Evolutionary conservation across 345 rosid species (phyloP).

Genomic region (Eucalyptus victrix): DNA sequence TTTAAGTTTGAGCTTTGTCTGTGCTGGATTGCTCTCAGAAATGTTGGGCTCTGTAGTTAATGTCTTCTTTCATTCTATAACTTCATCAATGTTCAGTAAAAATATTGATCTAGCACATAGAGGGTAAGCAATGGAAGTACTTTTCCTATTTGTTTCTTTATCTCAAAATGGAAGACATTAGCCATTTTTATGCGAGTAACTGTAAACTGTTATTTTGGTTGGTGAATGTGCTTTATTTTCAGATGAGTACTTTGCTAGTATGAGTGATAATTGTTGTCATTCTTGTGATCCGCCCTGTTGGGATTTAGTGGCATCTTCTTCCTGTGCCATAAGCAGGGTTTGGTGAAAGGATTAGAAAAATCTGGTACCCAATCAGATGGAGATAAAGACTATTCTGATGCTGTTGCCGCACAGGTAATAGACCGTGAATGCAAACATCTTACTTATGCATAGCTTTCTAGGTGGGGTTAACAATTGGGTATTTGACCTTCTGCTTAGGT

Average conservation of each 20-base stretch:
- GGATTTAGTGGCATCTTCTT: neutral
- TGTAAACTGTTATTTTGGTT: neutral
- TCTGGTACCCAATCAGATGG: slow-evolving; percentile 42
- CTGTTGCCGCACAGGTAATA: slow-evolving; percentile 56
- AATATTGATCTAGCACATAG: neutral
- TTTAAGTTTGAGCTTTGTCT: neutral
- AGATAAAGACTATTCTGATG: slow-evolving; percentile 48
- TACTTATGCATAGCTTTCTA: neutral
- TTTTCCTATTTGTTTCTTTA: neutral
- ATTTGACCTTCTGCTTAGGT: slow-evolving; percentile 18
- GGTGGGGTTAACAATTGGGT: neutral
- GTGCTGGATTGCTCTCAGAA: neutral
- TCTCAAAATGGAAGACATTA: neutral
- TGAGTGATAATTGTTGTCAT: neutral
- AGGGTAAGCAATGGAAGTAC: neutral
- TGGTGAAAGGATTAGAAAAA: slow-evolving; percentile 50
- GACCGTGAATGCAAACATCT: neutral
- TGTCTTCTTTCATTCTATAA: neutral
- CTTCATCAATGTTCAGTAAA: neutral
- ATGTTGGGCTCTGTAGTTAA: neutral
- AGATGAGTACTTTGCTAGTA: neutral
- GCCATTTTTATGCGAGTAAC: neutral
- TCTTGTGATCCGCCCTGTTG: neutral
- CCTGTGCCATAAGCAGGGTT: slow-evolving; percentile 14
- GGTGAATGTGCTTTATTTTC: neutral